phyloP scores from a whole-genome alignment of 768 basidiomycete species.

The Macrocybe gigantea region DNA sequence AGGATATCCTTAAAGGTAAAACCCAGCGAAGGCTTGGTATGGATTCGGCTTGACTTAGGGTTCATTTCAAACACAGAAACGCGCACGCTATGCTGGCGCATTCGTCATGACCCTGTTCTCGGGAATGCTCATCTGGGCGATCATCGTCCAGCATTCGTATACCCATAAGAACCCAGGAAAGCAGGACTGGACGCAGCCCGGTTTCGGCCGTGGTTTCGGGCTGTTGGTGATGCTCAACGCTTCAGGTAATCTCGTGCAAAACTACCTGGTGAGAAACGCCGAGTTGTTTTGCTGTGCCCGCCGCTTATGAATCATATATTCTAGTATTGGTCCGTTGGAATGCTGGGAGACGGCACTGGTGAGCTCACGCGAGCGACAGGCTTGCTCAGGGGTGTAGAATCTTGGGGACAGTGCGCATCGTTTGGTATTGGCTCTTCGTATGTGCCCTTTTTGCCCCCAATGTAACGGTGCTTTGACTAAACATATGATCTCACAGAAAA shows the following conservation, averaged over 20 bases:
- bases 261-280: constrained; percentile 10
- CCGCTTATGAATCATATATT: not conserved
- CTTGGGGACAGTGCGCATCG: constrained; percentile 13
- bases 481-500: constrained; percentile 2
- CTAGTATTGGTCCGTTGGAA: constrained; percentile 11
- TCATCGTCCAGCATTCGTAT: constrained; percentile 13
- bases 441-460: constrained; percentile 3
- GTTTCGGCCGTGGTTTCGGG: constrained; percentile 12
- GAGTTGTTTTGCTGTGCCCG: not conserved
- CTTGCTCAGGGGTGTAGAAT: constrained; percentile 10
- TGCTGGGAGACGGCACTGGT: constrained; percentile 8
- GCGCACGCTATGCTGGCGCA: constrained; percentile 9
- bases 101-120: constrained; percentile 13
- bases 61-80: not conserved
- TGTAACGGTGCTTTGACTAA: not conserved
- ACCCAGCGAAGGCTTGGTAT: too few relatives aligned
- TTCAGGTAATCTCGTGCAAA: constrained; percentile 12
- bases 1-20: constrained; percentile 5
- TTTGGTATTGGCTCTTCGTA: constrained; percentile 14
- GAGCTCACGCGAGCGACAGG: constrained; percentile 12
- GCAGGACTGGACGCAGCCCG: constrained; percentile 13
- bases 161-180: constrained; percentile 10
- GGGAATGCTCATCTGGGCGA: constrained; percentile 13
- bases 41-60: not conserved
- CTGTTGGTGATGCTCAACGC: constrained; percentile 12